Percentiles rank a stretch among this genome's conserved stretches.
Conservation (phyloP, 371 early-diverging fungal genomes). For the Sporodiniella umbellata region DNA sequence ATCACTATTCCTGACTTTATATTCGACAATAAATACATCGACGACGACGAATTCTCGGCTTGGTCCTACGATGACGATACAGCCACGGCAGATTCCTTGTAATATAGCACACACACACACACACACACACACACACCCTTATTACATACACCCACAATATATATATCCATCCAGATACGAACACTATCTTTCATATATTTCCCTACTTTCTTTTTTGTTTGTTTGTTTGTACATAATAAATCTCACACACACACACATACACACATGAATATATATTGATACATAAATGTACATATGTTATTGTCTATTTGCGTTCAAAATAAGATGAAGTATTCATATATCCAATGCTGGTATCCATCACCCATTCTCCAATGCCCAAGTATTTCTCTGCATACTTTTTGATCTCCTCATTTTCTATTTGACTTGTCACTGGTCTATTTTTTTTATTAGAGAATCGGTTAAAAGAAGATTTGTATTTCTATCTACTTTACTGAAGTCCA, state of each 20-base stretch:
- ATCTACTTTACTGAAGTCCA: constrained; percentile 52
- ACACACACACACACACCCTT: neutral
- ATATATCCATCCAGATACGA: neutral
- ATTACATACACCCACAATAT: neutral
- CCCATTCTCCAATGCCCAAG: constrained; percentile 67
- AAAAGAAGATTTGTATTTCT: neutral
- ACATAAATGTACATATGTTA: no score
- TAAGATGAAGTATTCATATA: constrained; percentile 56
- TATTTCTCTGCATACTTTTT: constrained; percentile 54
- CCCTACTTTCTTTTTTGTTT: neutral
- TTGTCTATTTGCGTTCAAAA: constrained; percentile 60
- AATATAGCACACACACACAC: neutral
- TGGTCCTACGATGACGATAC: constrained; percentile 18
- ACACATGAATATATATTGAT: no score
- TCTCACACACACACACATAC: no score
- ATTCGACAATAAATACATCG: constrained; percentile 11
- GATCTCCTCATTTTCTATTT: constrained; percentile 58
- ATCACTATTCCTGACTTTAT: constrained; percentile 17
- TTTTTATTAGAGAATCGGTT: no score
- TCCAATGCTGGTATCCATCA: constrained; percentile 55
- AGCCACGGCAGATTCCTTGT: neutral
- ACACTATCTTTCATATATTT: neutral
- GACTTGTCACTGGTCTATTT: constrained; percentile 49
- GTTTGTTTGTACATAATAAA: neutral
- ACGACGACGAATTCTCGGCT: constrained; percentile 17